Percentiles rank a stretch among this genome's conserved stretches.
phyloP scores from a whole-genome alignment of 805 yeast genomes.

The Yarrowia bubula region DNA sequence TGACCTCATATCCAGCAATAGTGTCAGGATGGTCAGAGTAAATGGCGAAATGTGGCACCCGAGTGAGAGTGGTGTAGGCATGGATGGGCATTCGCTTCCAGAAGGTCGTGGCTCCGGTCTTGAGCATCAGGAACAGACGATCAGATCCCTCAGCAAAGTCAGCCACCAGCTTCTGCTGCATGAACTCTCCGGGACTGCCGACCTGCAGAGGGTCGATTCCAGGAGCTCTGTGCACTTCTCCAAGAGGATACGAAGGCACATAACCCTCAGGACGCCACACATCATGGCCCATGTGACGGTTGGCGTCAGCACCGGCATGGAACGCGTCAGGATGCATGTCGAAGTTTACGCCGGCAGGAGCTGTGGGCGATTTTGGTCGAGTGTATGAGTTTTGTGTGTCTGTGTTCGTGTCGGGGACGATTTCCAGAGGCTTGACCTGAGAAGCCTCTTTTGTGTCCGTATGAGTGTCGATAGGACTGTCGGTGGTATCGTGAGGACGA shows the following conservation, averaged over 20 bases:
- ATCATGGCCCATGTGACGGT: constrained; percentile 22
- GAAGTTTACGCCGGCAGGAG: constrained; percentile 1
- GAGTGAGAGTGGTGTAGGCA: constrained; percentile 38
- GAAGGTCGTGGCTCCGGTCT: constrained; percentile 40
- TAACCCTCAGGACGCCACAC: constrained; percentile 24
- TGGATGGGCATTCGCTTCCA: constrained; percentile 42
- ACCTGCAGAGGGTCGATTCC: constrained; percentile 12
- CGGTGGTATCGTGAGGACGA: no score
- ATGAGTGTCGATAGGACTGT: no score
- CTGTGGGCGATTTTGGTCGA: constrained; percentile 5
- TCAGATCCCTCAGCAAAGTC: constrained; percentile 35
- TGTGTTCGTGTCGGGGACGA: background rate
- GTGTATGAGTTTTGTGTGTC: background rate
- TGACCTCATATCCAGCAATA: constrained; percentile 38
- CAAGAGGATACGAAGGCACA: constrained; percentile 17
- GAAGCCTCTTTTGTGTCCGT: background rate
- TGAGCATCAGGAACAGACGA: constrained; percentile 39
- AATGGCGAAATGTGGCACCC: constrained; percentile 38
- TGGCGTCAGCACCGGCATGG: constrained; percentile 8
- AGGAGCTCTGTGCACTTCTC: constrained; percentile 1
- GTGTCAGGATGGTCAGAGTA: constrained; percentile 40
- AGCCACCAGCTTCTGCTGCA: constrained; percentile 34
- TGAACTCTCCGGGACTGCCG: background rate
- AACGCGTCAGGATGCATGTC: constrained; percentile 15
- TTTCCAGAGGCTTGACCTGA: background rate